Conservation (phyloP, 495 filamentous ascomycete genomes). For the Hypoxylon perforatum region DNA sequence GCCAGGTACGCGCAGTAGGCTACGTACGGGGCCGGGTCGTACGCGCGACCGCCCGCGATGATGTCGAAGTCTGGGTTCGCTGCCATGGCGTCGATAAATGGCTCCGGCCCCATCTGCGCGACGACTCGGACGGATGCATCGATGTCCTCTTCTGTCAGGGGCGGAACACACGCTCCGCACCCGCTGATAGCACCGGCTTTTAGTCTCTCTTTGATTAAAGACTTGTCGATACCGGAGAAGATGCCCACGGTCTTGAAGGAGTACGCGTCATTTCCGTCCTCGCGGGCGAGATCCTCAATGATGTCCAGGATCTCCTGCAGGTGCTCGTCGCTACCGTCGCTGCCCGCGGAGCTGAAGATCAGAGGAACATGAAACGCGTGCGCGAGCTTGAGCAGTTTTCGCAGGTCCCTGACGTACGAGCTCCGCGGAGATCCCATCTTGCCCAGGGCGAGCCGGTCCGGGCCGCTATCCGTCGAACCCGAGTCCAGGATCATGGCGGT, state of each 20-base stretch:
- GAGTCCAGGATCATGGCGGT: slow-evolving; percentile 62
- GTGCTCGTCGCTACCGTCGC: slow-evolving; percentile 59
- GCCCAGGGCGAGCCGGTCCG: slow-evolving; percentile 56
- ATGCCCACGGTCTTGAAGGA: slow-evolving; percentile 57
- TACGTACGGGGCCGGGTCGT: slow-evolving; percentile 62
- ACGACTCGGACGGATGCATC: slow-evolving; percentile 49
- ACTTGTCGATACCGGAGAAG: slow-evolving; percentile 49
- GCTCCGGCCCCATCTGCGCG: slow-evolving; percentile 52
- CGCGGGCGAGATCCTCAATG: slow-evolving; percentile 38
- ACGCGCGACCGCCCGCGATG: slow-evolving; percentile 60
- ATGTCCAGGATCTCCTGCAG: slow-evolving; percentile 57
- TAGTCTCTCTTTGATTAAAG: slow-evolving; percentile 44
- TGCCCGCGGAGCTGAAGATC: slow-evolving; percentile 60
- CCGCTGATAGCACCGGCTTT: slow-evolving; percentile 28
- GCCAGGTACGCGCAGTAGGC: slow-evolving; percentile 53
- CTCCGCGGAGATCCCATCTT: slow-evolving; percentile 47
- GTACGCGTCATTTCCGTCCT: slow-evolving; percentile 45
- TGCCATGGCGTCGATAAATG: slow-evolving; percentile 53
- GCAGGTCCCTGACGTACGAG: slow-evolving; percentile 56
- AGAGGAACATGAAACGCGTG: slow-evolving; percentile 49
- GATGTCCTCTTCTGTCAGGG: slow-evolving; percentile 52
- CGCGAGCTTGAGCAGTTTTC: slow-evolving; percentile 46
- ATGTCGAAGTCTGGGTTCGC: slow-evolving; percentile 55
- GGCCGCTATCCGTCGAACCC: slow-evolving; percentile 62
- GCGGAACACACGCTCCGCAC: slow-evolving; percentile 50